A percentile compares a stretch with the other conserved stretches of the same genome.
Evolutionary conservation across 495 filamentous ascomycete species (phyloP).

Genomic region (Penicillium pulvis): DNA sequence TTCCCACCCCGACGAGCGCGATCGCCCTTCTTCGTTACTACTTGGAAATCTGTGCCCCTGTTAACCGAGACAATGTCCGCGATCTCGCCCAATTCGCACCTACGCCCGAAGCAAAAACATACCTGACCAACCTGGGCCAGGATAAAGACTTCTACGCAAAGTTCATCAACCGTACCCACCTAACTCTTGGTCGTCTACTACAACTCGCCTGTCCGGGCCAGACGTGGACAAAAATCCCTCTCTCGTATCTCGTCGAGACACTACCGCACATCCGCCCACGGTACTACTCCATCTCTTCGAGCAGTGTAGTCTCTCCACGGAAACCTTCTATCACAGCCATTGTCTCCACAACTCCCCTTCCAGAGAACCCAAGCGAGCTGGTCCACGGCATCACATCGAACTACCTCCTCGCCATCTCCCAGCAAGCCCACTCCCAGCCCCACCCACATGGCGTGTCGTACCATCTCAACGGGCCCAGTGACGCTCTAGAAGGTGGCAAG

Average conservation of each 20-base stretch:
- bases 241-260: conserved; percentile 49
- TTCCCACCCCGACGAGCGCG: conserved; percentile 47
- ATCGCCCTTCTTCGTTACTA: conserved; percentile 48
- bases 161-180: conserved; percentile 33
- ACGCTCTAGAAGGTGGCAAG: conserved; percentile 29
- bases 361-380: conserved; percentile 25
- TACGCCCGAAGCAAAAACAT: conserved; percentile 35
- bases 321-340: conserved; percentile 47
- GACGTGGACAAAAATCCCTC: conserved; percentile 43
- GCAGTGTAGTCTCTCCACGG: conserved; percentile 45
- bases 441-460: conserved; percentile 38
- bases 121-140: conserved; percentile 33
- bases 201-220: conserved; percentile 25
- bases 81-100: conserved; percentile 50
- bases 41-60: conserved; percentile 51
- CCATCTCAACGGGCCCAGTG: conserved; percentile 34
- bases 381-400: conserved; percentile 51
- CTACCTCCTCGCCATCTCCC: conserved; percentile 45
- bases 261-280: conserved; percentile 46
- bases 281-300: conserved; percentile 59
- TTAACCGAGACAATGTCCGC: conserved; percentile 45
- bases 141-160: conserved; percentile 38
- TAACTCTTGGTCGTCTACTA: conserved; percentile 46
- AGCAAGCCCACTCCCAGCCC: conserved; percentile 21
- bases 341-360: conserved; percentile 34